Conservation (phyloP, 257 asterid species). For the Solanum clarkiae region DNA sequence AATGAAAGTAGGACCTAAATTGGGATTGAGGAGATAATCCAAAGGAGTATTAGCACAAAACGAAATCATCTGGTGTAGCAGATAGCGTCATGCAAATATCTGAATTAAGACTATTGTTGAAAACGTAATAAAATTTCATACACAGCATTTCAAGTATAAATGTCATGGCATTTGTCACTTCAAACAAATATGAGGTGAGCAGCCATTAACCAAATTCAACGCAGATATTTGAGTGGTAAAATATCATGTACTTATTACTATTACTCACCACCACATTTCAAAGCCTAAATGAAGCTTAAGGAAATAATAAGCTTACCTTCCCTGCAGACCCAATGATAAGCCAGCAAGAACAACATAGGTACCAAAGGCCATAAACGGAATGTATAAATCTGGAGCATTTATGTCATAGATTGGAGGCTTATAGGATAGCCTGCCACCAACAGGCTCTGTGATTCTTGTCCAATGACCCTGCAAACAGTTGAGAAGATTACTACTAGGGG, state of each 20-base stretch:
- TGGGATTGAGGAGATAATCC: neutral
- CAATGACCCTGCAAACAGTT: conserved; percentile 10
- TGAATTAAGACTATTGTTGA: neutral
- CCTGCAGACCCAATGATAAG: conserved; percentile 24
- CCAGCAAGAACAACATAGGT: conserved; percentile 30
- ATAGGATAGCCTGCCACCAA: conserved; percentile 17
- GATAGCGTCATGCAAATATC: neutral
- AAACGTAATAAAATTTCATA: neutral
- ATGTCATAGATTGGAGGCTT: conserved; percentile 21
- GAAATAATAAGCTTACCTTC: conserved; percentile 17
- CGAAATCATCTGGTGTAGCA: neutral
- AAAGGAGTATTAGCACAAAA: neutral
- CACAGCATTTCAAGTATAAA: neutral
- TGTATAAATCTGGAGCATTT: conserved; percentile 23
- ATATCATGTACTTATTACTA: neutral
- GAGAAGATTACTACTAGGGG: neutral
- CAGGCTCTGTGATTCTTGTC: conserved; percentile 20
- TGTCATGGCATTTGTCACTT: neutral
- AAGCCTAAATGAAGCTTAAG: neutral
- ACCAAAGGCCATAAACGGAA: conserved; percentile 31
- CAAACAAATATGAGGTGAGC: neutral
- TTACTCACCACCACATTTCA: neutral
- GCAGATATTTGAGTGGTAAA: neutral
- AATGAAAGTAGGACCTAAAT: neutral
- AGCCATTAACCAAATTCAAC: neutral